These are phyloP conservation scores for Hevea brasiliensis DNA, from an alignment of 345 rosid genomes.

Conservation along the genomic window DNA sequence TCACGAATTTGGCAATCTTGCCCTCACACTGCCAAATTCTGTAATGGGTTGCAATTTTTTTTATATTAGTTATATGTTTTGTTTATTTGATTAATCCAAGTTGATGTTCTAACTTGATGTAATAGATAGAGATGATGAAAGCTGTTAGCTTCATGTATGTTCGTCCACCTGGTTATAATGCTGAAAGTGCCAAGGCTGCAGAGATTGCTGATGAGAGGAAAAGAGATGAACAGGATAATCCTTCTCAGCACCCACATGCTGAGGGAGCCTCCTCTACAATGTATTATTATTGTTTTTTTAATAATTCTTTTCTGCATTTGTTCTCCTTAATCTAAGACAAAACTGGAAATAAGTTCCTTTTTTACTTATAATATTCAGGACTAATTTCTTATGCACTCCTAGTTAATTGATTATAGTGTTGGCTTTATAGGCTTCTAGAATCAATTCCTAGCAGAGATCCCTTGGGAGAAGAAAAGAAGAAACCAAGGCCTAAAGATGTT, in stretches of 20 bases:
- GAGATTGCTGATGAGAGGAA: constrained; percentile 64
- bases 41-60: background rate
- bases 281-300: constrained; percentile 30
- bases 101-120: constrained; percentile 1
- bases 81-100: background rate
- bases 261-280: constrained; percentile 38
- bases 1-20: no score
- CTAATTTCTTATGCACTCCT: no score
- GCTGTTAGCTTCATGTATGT: constrained; percentile 98
- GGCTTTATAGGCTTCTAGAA: constrained; percentile 39
- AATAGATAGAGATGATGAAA: constrained; percentile 82
- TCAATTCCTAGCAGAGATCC: constrained; percentile 25
- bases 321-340: no score
- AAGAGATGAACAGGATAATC: constrained; percentile 33
- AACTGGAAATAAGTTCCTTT: no score
- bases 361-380: no score
- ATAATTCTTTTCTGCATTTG: background rate
- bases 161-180: constrained; percentile 92
- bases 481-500: constrained; percentile 88
- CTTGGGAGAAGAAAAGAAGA: constrained; percentile 56
- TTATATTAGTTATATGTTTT: background rate
- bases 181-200: constrained; percentile 97
- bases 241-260: constrained; percentile 27
- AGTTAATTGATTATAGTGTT: background rate
- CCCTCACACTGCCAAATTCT: background rate